Conservation (phyloP, 2,329 filamentous ascomycete genomes). For the Onygena corvina region DNA sequence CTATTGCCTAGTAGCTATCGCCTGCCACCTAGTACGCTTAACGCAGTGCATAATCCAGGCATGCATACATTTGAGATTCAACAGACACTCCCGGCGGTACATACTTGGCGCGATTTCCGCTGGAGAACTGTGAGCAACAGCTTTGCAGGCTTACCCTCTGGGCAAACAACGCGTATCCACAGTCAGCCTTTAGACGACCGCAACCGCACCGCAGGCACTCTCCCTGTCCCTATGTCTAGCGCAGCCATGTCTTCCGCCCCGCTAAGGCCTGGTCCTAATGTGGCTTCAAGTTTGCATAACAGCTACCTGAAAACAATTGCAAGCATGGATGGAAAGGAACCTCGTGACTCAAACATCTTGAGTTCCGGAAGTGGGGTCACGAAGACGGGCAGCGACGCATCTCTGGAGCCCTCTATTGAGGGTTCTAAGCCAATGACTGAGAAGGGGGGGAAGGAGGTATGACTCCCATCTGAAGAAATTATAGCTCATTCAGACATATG, state of each 20-base stretch:
- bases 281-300: background rate
- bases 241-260: background rate
- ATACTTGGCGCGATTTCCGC: constrained; percentile 30
- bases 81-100: constrained; percentile 29
- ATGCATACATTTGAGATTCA: constrained; percentile 39
- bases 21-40: background rate
- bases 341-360: background rate
- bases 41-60: constrained; percentile 12
- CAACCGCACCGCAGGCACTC: background rate
- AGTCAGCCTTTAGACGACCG: background rate
- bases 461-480: background rate
- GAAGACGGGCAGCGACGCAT: background rate
- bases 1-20: constrained; percentile 19
- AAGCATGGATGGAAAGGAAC: background rate
- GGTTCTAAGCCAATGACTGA: constrained; percentile 13
- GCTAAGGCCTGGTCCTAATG: background rate
- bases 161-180: background rate
- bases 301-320: background rate
- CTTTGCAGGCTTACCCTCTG: background rate
- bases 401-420: background rate
- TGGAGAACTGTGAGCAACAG: constrained; percentile 6
- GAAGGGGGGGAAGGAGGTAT: constrained; percentile 20
- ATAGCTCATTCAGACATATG: background rate
- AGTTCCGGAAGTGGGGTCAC: background rate
- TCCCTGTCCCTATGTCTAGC: background rate